phyloP scores from a whole-genome alignment of 352 stramenopile genomes.

The Phytophthora uliginosa region DNA sequence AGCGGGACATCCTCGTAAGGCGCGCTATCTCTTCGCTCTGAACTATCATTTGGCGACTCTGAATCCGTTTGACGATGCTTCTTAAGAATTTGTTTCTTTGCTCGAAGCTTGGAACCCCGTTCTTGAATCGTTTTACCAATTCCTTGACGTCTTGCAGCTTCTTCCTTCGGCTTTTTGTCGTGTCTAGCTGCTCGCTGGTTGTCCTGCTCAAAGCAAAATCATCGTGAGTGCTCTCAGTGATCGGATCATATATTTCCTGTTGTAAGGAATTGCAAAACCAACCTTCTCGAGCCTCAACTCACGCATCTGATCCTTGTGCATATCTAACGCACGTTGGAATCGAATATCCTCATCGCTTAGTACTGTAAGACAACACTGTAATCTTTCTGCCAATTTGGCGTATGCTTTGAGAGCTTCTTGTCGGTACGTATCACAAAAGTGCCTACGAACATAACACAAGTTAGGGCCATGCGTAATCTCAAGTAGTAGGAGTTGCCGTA shows the following conservation, averaged over 20 bases:
- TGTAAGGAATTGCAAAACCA: not conserved
- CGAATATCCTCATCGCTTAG: constrained; percentile 12
- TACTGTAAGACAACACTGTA: constrained; percentile 15
- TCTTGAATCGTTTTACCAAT: constrained; percentile 43
- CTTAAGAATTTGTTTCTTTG: constrained; percentile 16
- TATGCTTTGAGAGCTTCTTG: constrained; percentile 24
- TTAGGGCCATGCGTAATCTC: not conserved
- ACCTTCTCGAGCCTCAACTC: constrained; percentile 39
- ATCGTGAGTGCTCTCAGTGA: not conserved
- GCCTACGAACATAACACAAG: constrained; percentile 17
- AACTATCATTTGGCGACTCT: not conserved
- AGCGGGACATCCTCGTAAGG: constrained; percentile 2
- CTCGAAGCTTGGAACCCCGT: constrained; percentile 24
- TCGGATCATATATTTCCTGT: not conserved
- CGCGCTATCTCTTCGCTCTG: not conserved
- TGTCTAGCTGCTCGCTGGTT: constrained; percentile 36
- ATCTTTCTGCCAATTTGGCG: constrained; percentile 8
- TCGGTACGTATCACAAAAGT: constrained; percentile 33
- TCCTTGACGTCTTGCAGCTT: constrained; percentile 24
- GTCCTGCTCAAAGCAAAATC: constrained; percentile 21
- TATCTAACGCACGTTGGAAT: not conserved
- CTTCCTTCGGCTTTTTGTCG: constrained; percentile 32
- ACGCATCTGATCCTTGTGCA: constrained; percentile 11
- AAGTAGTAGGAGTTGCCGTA: constrained; percentile 3
- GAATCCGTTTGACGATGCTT: not conserved